Evolutionary conservation across 2,329 filamentous ascomycete genomes (phyloP).

Genomic region (Hymenoscyphus fraxineus): DNA sequence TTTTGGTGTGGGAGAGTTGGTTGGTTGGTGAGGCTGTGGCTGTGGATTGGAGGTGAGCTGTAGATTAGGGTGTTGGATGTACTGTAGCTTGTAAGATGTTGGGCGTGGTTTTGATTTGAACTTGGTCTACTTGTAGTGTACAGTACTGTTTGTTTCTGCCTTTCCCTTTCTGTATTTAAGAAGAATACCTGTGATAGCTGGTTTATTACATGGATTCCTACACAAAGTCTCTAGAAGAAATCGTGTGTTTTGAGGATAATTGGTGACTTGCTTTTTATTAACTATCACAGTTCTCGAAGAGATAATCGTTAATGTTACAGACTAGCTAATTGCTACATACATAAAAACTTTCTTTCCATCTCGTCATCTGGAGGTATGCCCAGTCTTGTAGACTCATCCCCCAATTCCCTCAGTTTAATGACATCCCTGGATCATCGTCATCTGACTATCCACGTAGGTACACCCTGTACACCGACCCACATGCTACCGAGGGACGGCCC

Average conservation of each 20-base stretch:
- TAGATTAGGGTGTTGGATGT: no score
- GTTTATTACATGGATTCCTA: background rate
- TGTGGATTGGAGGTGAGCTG: no score
- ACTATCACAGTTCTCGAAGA: no score
- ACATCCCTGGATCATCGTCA: background rate
- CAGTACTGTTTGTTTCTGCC: background rate
- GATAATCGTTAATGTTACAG: no score
- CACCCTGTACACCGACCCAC: background rate
- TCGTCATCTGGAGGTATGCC: background rate
- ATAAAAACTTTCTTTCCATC: no score
- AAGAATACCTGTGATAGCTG: background rate
- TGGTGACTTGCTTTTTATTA: background rate
- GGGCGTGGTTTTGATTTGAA: no score
- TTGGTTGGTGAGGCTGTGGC: no score
- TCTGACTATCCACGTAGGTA: background rate
- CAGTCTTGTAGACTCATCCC: background rate
- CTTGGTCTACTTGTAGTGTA: background rate
- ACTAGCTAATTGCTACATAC: no score
- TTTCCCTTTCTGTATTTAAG: background rate
- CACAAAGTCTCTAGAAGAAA: no score
- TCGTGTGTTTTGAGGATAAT: background rate
- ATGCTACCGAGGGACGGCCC: background rate
- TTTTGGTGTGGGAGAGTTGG: no score
- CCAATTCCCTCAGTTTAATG: background rate
- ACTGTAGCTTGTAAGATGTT: no score